These are phyloP conservation scores for Colletotrichum cordylinicola DNA, from an alignment of 2,329 filamentous ascomycete genomes.

Conservation along the genomic window DNA sequence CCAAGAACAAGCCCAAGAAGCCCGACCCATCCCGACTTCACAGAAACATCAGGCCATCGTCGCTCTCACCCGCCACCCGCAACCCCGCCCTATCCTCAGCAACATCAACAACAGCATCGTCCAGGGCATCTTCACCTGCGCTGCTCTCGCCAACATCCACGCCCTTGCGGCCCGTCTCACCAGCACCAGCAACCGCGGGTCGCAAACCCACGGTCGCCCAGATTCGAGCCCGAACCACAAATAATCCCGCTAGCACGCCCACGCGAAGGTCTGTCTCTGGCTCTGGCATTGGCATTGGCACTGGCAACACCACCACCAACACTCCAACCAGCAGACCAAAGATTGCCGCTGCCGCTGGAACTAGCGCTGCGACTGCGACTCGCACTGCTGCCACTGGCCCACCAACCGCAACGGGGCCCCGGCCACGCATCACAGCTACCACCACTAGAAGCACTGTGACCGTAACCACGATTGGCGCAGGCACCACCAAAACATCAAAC, in stretches of 20 bases:
- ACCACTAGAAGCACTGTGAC: neutral
- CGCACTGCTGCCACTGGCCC: slow-evolving; percentile 14
- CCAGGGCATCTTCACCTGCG: neutral
- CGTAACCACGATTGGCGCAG: neutral
- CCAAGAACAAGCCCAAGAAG: neutral
- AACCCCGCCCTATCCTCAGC: neutral
- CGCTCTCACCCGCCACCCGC: slow-evolving; percentile 13
- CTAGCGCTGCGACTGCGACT: neutral
- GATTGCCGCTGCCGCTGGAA: neutral
- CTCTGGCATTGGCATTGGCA: neutral
- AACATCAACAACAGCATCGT: slow-evolving; percentile 27
- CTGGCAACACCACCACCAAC: neutral
- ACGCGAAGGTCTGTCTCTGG: neutral
- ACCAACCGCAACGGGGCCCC: slow-evolving; percentile 18
- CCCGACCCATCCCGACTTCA: slow-evolving; percentile 13
- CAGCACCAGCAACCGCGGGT: neutral
- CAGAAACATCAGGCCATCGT: slow-evolving; percentile 21
- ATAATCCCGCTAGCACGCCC: slow-evolving; percentile 9
- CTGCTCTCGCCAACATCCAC: slow-evolving; percentile 36
- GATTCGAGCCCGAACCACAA: slow-evolving; percentile 4
- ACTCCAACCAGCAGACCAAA: neutral
- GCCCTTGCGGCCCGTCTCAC: slow-evolving; percentile 25
- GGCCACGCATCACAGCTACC: slow-evolving; percentile 16
- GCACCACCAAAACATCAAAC: neutral
- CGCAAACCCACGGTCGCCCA: slow-evolving; percentile 13